These are phyloP conservation scores for Camellia sinensis DNA, from an alignment of 148 eudicot genomes.

Conservation along the genomic window DNA sequence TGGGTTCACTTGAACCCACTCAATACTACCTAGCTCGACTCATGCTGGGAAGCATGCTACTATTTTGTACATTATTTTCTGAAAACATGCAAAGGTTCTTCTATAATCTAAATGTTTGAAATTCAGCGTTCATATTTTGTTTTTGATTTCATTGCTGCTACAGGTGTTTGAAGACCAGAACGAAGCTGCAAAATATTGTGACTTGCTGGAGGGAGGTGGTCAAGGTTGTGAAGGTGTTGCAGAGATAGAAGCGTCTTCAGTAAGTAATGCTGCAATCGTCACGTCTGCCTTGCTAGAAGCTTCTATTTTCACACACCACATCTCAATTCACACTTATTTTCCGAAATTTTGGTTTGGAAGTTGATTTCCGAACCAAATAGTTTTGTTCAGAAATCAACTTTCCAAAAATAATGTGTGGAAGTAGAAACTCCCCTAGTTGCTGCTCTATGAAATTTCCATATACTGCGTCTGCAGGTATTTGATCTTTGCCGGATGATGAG, in stretches of 20 bases:
- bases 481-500: slow-evolving; percentile 72
- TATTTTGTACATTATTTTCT: background rate
- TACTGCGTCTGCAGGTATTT: slow-evolving; percentile 57
- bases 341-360: too few species aligned
- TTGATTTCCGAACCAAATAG: too few species aligned
- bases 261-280: slow-evolving; percentile 33
- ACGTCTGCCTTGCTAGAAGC: background rate
- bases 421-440: too few species aligned
- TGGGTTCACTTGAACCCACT: too few species aligned
- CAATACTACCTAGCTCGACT: background rate
- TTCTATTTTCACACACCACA: too few species aligned
- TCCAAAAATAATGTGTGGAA: too few species aligned
- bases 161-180: slow-evolving; percentile 95
- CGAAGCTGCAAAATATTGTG: slow-evolving; percentile 86
- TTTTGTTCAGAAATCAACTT: too few species aligned
- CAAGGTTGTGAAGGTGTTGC: slow-evolving; percentile 97
- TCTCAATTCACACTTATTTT: too few species aligned
- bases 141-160: background rate
- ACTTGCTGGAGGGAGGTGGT: slow-evolving; percentile 82
- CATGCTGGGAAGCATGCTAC: background rate
- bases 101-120: background rate
- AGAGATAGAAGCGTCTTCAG: slow-evolving; percentile 93
- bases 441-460: background rate
- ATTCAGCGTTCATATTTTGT: background rate
- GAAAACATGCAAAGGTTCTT: background rate